These are phyloP conservation scores for Xylariaceae sp. DNA, from an alignment of 2,329 filamentous ascomycete genomes.

Conservation along the genomic window DNA sequence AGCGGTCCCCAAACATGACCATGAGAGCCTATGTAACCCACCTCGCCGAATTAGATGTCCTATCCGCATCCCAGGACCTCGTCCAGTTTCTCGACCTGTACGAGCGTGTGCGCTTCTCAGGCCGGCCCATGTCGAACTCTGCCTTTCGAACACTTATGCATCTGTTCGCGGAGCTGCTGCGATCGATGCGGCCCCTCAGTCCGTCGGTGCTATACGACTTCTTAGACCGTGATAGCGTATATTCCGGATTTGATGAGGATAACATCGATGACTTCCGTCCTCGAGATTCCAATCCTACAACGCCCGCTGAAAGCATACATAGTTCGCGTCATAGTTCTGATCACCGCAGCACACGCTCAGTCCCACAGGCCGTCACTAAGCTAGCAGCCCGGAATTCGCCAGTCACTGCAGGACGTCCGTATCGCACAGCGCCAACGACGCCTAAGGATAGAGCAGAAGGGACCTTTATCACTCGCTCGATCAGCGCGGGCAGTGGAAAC, in stretches of 20 bases:
- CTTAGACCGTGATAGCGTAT: constrained; percentile 22
- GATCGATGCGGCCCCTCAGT: constrained; percentile 64
- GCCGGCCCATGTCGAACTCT: constrained; percentile 57
- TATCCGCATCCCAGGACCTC: constrained; percentile 36
- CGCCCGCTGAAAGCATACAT: constrained; percentile 26
- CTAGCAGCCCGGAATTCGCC: constrained; percentile 37
- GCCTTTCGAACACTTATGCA: constrained; percentile 78
- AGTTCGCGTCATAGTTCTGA: constrained; percentile 24
- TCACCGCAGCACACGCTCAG: constrained; percentile 26
- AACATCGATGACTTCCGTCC: constrained; percentile 39
- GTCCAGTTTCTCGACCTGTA: constrained; percentile 69
- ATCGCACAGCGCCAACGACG: constrained; percentile 50
- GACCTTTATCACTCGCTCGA: constrained; percentile 33
- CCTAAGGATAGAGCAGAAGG: constrained; percentile 36
- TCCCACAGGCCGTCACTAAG: constrained; percentile 18
- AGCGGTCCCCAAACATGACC: constrained; percentile 64
- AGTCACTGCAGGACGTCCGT: constrained; percentile 39
- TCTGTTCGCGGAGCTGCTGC: constrained; percentile 74
- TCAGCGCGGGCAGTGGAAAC: constrained; percentile 21
- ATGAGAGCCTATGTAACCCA: constrained; percentile 74
- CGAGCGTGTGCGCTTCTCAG: constrained; percentile 80
- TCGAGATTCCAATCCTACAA: constrained; percentile 37
- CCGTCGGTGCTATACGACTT: constrained; percentile 41
- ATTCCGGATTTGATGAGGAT: constrained; percentile 23
- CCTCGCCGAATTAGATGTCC: constrained; percentile 61